Evolutionary conservation across 2,329 filamentous ascomycete genomes (phyloP).

Genomic region (Eurotiales sp.): DNA sequence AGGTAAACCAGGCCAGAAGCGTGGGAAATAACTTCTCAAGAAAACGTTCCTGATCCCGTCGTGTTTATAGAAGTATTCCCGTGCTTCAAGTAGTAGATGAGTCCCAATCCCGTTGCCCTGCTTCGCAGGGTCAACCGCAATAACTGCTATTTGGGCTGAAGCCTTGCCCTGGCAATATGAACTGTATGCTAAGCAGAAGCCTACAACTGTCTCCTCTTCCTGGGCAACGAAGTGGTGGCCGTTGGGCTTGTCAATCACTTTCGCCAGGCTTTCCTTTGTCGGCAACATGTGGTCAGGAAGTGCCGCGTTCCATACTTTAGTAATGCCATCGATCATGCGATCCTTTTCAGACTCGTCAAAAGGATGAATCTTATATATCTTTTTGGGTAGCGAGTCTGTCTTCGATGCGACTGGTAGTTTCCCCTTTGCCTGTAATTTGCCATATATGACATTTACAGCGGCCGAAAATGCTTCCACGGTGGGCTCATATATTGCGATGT

Average conservation of each 20-base stretch:
- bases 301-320: conserved; percentile 32
- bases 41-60: conserved; percentile 23
- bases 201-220: conserved; percentile 23
- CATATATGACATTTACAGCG: conserved; percentile 39
- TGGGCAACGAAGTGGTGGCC: conserved; percentile 35
- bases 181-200: conserved; percentile 38
- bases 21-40: conserved; percentile 34
- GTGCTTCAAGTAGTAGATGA: conserved; percentile 28
- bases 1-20: conserved; percentile 47
- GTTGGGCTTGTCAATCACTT: conserved; percentile 24
- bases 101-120: conserved; percentile 40
- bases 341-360: conserved; percentile 11
- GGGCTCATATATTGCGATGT: conserved; percentile 44
- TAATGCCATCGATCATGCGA: conserved; percentile 22
- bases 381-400: not conserved
- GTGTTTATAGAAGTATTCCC: conserved; percentile 24
- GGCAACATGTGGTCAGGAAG: conserved; percentile 36
- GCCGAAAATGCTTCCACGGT: conserved; percentile 41
- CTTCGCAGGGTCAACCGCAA: conserved; percentile 34
- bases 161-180: conserved; percentile 21
- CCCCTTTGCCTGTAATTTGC: conserved; percentile 26
- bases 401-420: conserved; percentile 32
- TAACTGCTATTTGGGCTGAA: conserved; percentile 31
- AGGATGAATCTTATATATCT: not conserved
- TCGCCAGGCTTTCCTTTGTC: conserved; percentile 22